A percentile compares a stretch with the other conserved stretches of the same genome.
phyloP scores from a whole-genome alignment of 1,139 yeast genomes.

The Arxiozyma slooffiae region DNA sequence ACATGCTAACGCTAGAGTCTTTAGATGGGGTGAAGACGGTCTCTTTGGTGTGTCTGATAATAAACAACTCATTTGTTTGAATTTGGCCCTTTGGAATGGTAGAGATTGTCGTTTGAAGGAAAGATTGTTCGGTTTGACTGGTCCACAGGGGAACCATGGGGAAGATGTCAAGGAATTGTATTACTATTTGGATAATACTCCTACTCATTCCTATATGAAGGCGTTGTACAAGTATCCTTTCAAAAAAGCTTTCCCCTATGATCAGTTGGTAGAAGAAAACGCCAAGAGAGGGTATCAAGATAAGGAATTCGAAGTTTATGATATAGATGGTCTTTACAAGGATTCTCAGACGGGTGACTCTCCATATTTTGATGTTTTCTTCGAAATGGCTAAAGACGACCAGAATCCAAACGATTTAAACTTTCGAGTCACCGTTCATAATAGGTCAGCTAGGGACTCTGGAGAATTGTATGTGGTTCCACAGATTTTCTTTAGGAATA shows the following conservation, averaged over 20 bases:
- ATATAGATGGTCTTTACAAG: conserved; percentile 25
- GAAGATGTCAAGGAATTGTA: conserved; percentile 89
- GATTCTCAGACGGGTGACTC: conserved; percentile 49
- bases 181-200: conserved; percentile 81
- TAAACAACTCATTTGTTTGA: conserved; percentile 66
- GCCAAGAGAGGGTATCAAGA: conserved; percentile 39
- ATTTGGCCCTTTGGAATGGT: conserved; percentile 88
- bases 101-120: conserved; percentile 81
- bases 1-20: conserved; percentile 72
- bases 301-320: conserved; percentile 43
- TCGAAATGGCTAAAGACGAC: conserved; percentile 84
- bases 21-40: conserved; percentile 97
- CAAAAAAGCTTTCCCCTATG: conserved; percentile 62
- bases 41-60: conserved; percentile 85
- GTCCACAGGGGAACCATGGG: conserved; percentile 92
- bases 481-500: conserved; percentile 77
- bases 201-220: conserved; percentile 90
- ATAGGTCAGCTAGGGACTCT: conserved; percentile 60
- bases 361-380: conserved; percentile 80
- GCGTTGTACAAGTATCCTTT: conserved; percentile 90
- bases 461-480: conserved; percentile 87
- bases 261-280: conserved; percentile 62
- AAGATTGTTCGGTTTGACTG: conserved; percentile 80
- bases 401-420: conserved; percentile 72
- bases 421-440: conserved; percentile 84